These are phyloP conservation scores for Gliomastix tumulicola DNA, from an alignment of 2,329 filamentous ascomycete species.

Conservation along the genomic window DNA sequence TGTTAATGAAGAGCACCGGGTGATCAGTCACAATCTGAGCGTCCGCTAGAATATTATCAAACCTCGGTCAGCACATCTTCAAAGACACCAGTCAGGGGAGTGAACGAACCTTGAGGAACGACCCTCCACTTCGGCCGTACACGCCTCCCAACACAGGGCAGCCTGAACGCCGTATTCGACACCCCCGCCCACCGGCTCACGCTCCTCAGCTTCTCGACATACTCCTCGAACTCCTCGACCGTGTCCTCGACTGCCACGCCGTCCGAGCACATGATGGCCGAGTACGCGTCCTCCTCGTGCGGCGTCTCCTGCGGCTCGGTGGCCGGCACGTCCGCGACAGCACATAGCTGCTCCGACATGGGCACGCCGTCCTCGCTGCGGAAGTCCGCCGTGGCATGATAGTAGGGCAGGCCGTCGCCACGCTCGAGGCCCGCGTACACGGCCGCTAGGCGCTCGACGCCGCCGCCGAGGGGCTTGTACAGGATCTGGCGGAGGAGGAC, in stretches of 20 bases:
- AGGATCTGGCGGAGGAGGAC: conserved; percentile 31
- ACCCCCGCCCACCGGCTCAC: conserved; percentile 35
- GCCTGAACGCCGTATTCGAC: conserved; percentile 29
- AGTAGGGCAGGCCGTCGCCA: conserved; percentile 36
- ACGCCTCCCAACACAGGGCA: conserved; percentile 28
- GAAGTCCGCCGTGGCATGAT: conserved; percentile 17
- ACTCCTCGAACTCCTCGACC: conserved; percentile 22
- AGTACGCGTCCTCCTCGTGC: conserved; percentile 28
- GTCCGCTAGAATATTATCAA: conserved; percentile 9
- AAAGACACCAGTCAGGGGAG: too few relatives aligned
- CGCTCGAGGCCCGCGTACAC: conserved; percentile 34
- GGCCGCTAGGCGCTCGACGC: conserved; percentile 29
- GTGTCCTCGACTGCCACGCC: conserved; percentile 19
- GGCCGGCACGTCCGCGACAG: conserved; percentile 15
- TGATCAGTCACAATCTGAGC: conserved; percentile 26
- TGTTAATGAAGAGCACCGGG: conserved; percentile 39
- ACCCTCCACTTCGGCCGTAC: conserved; percentile 32
- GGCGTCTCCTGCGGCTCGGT: conserved; percentile 15
- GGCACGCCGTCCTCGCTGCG: conserved; percentile 2
- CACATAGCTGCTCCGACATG: conserved; percentile 10
- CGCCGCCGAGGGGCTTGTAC: conserved; percentile 35
- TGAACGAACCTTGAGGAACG: neutral
- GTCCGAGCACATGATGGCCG: conserved; percentile 40
- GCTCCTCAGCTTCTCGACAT: conserved; percentile 20
- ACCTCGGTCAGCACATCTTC: too few relatives aligned